Evolutionary conservation across 805 yeast genomes (phyloP).

Genomic region (Clavispora phyllophila): DNA sequence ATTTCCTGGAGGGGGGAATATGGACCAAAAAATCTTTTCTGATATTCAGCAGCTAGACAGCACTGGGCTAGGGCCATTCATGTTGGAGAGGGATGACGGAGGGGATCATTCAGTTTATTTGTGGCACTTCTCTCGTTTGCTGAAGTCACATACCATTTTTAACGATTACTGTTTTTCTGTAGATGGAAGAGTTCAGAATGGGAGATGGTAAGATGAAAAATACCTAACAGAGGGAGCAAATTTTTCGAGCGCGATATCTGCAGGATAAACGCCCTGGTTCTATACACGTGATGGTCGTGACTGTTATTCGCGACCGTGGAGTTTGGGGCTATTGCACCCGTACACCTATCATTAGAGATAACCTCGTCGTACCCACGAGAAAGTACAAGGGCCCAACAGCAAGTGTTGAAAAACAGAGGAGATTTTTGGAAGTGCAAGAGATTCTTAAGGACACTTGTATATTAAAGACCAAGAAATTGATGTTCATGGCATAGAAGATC

Average conservation of each 20-base stretch:
- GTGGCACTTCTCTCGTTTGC: neutral
- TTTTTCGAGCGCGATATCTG: neutral
- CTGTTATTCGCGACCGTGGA: neutral
- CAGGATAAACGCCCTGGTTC: neutral
- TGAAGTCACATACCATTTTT: constrained; percentile 28
- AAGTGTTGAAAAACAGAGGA: too few species aligned
- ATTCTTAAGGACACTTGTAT: too few species aligned
- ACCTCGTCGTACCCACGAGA: too few species aligned
- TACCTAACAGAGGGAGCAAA: constrained; percentile 1
- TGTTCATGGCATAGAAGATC: too few species aligned
- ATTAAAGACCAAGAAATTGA: too few species aligned
- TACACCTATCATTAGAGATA: too few species aligned
- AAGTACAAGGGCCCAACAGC: too few species aligned
- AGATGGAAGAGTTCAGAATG: constrained; percentile 11
- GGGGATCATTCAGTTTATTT: neutral
- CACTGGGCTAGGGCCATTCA: neutral
- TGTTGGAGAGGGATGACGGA: neutral
- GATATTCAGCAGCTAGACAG: neutral
- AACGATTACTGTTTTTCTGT: constrained; percentile 21
- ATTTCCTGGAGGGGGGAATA: neutral
- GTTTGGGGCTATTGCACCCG: neutral
- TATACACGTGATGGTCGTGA: neutral
- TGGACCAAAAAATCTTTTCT: neutral
- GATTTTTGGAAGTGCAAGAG: too few species aligned
- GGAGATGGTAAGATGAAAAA: constrained; percentile 1